Evolutionary conservation across 2,329 filamentous ascomycete genomes (phyloP), one percentile per base, ranked within the genome.

Genomic region (Metarhizium robertsii): DNA sequence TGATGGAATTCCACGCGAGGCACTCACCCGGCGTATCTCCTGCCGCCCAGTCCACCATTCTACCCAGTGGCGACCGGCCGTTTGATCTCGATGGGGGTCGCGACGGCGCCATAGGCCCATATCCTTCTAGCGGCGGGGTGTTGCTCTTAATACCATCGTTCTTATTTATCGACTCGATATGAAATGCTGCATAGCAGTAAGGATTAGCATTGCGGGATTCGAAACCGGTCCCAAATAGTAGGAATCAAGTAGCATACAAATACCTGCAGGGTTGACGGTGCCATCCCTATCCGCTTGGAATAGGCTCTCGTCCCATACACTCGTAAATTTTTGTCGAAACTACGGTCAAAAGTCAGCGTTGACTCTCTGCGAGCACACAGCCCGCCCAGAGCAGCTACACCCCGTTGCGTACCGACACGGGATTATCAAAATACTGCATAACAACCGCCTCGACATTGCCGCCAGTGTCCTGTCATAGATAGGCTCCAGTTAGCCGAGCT

Each of bases 71-170:
- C 38, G 83, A 85, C 62, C 74, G 75, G 59, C 77, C 77, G 57
- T 79, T 79, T 48, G 78, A 73, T 66, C 82, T 73, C 25, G 83
- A 86, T 1, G 83, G 83, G n/a, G 83, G 83, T 55, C 83, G 75
- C 18, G 83, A 84, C 0, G 80, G 79, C 5, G 79, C 77, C 32
- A 71, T 72, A 8, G 69, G 68, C 40, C 69, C 71, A 56, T 75
- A 75, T 49, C 68, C 66, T 42, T 72, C 71, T 13, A 66, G 64
- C 2, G 69, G 69, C 38, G 75, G 71, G 6, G 75, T 70, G 11
- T 73, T 66, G 20, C 75, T 74, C 47, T 75, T 72, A 36, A 78
- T 72, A 40, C 75, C 63, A 40, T 64, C 65, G 57, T 67, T 68
- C 55, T 76, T 73, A 61, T 77, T 76, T 47, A 77, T 69, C 7